Evolutionary conservation across 2,329 filamentous ascomycete genomes (phyloP).

Genomic region (Mariannaea sp.): DNA sequence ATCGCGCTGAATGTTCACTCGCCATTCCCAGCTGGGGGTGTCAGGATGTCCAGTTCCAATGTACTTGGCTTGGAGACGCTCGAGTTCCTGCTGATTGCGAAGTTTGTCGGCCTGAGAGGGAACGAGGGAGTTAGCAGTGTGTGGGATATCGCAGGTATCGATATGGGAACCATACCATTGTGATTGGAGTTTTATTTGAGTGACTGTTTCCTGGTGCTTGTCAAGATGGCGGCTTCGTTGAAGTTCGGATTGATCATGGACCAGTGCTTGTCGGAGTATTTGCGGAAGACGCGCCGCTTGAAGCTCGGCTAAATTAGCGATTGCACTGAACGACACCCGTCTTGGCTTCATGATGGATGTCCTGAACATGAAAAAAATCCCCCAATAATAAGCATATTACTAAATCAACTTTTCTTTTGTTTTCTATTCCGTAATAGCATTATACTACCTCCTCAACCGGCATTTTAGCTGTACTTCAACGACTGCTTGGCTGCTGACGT

Average conservation of each 20-base stretch:
- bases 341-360: background rate
- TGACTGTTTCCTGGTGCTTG: background rate
- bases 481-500: too few relatives aligned
- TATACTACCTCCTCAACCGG: too few relatives aligned
- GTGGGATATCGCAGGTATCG: background rate
- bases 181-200: constrained; percentile 7
- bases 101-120: constrained; percentile 86
- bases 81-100: constrained; percentile 95
- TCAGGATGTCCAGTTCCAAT: constrained; percentile 95
- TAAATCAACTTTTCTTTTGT: background rate
- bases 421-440: background rate
- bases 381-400: background rate
- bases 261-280: constrained; percentile 6
- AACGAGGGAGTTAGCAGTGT: constrained; percentile 12
- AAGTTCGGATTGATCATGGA: background rate
- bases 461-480: too few relatives aligned
- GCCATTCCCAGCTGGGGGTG: constrained; percentile 97
- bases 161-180: constrained; percentile 32
- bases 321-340: background rate
- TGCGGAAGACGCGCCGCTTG: constrained; percentile 16
- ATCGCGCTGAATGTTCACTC: constrained; percentile 92
- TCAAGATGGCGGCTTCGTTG: background rate
- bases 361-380: constrained; percentile 2
- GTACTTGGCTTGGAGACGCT: constrained; percentile 94
- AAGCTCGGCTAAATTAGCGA: constrained; percentile 20